Evolutionary conservation across 2,329 filamentous ascomycete genomes (phyloP), one percentile per base, ranked within the genome.

Genomic region (Drechslerella coelobrocha): DNA sequence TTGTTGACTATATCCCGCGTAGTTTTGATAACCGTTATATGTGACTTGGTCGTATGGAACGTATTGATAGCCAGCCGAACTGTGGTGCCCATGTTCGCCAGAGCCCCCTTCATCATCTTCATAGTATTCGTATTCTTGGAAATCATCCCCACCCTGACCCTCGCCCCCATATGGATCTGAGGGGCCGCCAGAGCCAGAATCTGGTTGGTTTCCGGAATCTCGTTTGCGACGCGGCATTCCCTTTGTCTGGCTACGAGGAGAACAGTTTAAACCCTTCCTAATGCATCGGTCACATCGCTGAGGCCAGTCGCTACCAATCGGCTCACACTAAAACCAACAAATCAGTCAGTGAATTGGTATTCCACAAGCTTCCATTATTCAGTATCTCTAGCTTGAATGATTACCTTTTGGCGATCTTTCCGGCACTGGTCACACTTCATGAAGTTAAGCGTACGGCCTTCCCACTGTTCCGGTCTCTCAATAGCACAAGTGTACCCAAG

Each of bases 341-440:
- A 2, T 14, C 14, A 39, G 2, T 48, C 26, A 55, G 48, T 21
- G 8, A 52, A 14, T 19, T 27, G 3, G 8, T 24, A 2, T n/a
- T n/a, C n/a, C n/a, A n/a, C n/a, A n/a, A n/a, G n/a, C n/a, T n/a
- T n/a, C n/a, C n/a, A n/a, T n/a, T n/a, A n/a, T 27, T 1, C 12
- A 48, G 17, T 6, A 2, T 12, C 1, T 17, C 8, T 10, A 29
- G 19, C n/a, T 4, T 23, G 17, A n/a, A 37, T 2, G 24, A 12
- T 10, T 69, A 69, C 65, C 37, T 34, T 48, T 27, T 69, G 65
- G 23, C 37, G 65, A 17, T 57, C 65, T 9, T 39, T 55, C 3
- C 65, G 65, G 17, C 65, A 69, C 8, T 57, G 37, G 5, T 39
- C 47, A 12, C 65, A 69, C 39, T 69, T 69, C 14, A 27, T 41